Evolutionary conservation across 176 grass and related monocot species (phyloP), one percentile per base, ranked within the genome.

Genomic region (Avena insularis): DNA sequence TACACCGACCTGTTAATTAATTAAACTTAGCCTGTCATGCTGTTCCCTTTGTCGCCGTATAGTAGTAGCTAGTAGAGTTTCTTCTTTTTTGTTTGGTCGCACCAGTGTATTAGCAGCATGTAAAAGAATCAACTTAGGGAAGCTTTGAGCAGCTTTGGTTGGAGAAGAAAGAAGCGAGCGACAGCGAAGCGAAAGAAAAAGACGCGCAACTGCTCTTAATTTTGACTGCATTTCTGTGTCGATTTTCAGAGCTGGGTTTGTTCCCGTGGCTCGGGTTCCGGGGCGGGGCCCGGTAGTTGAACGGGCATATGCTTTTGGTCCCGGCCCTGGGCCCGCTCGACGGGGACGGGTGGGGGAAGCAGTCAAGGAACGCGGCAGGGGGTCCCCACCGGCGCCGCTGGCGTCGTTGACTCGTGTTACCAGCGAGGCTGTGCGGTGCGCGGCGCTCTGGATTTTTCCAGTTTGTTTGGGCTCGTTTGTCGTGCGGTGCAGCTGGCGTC

Each of bases 321-420:
- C 12, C 14, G 16, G 46, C 29, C 29, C 55, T 15, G 46, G 61
- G 23, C 31, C 79, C 14, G 13, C 0, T 13, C 7, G 84, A 59
- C 35, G 9, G 62, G 13, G 81, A 78, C 31, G 11, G 15, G 46
- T 55, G 58, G 5, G 29, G 9, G 53, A 79, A 45, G 55, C 58
- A 48, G 88, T 85, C 88, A 89, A 89, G 49, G 59, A 86, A 82
- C 59, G 23, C 77, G 81, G 87, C 69, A 17, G 81, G 71, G 13
- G 61, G 80, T 2, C 61, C 86, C 48, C 2, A 29, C 17, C 31
- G 2, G 10, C 50, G 27, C 36, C 69, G 70, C 80, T 87, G 76
- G 27, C 19, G 9, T 50, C 81, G 85, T 84, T 91, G 85, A 87
- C 85, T 61, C 66, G 25, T 84, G 75, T 71, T 79, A 71, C 78